Percentiles rank a stretch among this genome's conserved stretches.
Evolutionary conservation across 2,329 filamentous ascomycete species (phyloP).

Genomic region (Sclerotinia glacialis): DNA sequence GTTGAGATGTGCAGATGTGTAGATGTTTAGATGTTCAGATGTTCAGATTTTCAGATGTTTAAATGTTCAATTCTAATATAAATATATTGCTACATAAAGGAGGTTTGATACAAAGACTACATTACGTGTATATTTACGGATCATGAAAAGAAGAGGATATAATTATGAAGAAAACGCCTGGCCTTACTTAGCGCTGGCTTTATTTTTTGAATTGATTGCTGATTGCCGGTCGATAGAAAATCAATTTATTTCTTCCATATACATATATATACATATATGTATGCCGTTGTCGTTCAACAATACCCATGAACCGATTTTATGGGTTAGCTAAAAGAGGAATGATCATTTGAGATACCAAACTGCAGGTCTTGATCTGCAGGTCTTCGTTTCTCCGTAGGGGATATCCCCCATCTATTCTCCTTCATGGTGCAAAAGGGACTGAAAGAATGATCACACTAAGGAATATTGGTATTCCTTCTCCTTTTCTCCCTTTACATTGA

Average conservation of each 20-base stretch:
- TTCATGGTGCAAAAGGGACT: background rate
- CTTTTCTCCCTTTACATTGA: background rate
- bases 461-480: conserved; percentile 2
- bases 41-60: no score
- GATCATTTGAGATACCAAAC: background rate
- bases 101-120: no score
- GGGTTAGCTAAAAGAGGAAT: background rate
- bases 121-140: no score
- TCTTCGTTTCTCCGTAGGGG: background rate
- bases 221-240: no score
- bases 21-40: no score
- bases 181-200: background rate
- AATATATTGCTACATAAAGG: no score
- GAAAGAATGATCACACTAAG: background rate
- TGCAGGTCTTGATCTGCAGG: conserved; percentile 3
- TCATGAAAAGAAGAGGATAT: no score
- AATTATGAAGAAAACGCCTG: no score
- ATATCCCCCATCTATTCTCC: conserved; percentile 13
- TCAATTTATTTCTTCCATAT: no score
- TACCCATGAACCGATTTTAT: background rate
- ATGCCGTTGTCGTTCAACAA: conserved; percentile 1
- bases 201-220: background rate
- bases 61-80: no score
- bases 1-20: no score
- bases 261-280: no score